Conservation (phyloP, 2,329 filamentous ascomycete species). For the Pestalotiopsis sp. region DNA sequence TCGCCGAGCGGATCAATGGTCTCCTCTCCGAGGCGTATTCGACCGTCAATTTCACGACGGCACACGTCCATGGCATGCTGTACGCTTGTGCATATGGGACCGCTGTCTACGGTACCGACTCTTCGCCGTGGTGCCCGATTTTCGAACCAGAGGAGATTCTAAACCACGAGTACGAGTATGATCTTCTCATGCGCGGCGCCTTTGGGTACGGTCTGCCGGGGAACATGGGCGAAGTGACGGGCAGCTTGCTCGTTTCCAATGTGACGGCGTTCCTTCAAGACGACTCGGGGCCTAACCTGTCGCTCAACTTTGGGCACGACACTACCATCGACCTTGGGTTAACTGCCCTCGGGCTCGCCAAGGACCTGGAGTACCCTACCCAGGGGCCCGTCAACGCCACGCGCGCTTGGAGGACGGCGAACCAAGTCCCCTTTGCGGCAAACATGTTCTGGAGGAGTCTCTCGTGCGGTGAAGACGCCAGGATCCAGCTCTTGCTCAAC, state of each 20-base stretch:
- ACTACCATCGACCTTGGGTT: slow-evolving; percentile 23
- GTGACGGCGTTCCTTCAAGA: slow-evolving; percentile 19
- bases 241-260: slow-evolving; percentile 22
- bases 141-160: slow-evolving; percentile 21
- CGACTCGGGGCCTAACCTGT: slow-evolving; percentile 16
- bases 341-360: slow-evolving; percentile 21
- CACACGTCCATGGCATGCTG: slow-evolving; percentile 22
- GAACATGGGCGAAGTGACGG: slow-evolving; percentile 22
- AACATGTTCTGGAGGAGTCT: slow-evolving; percentile 23
- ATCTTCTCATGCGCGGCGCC: slow-evolving; percentile 24
- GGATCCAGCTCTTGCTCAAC: slow-evolving; percentile 23
- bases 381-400: slow-evolving; percentile 19
- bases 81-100: slow-evolving; percentile 26
- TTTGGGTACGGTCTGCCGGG: slow-evolving; percentile 23
- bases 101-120: slow-evolving; percentile 18
- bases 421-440: slow-evolving; percentile 21
- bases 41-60: slow-evolving; percentile 18
- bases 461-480: slow-evolving; percentile 17
- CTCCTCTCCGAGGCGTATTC: slow-evolving; percentile 17
- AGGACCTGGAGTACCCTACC: slow-evolving; percentile 18
- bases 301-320: slow-evolving; percentile 25
- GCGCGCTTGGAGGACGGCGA: slow-evolving; percentile 20
- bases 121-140: slow-evolving; percentile 23
- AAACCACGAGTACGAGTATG: slow-evolving; percentile 23
- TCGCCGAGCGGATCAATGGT: slow-evolving; percentile 20